Evolutionary conservation across 148 eudicot genomes (phyloP).

Genomic region (Rhododendron simsii): DNA sequence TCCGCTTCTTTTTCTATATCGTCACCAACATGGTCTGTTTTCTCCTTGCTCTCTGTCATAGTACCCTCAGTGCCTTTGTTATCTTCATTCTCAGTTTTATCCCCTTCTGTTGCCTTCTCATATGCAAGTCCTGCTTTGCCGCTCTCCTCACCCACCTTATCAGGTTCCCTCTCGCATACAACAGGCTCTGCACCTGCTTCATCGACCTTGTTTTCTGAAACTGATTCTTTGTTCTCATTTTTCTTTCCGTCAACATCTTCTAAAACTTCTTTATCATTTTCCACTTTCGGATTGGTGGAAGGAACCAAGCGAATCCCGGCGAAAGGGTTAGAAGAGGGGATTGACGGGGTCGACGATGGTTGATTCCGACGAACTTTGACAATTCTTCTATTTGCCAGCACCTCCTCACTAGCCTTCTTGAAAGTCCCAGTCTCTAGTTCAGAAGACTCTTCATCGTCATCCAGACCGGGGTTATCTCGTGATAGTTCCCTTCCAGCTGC

Average conservation of each 20-base stretch:
- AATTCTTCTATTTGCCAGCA: slow-evolving; percentile 68
- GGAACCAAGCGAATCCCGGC: slow-evolving; percentile 73
- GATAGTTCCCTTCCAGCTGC: slow-evolving; percentile 85
- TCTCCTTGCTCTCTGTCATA: slow-evolving; percentile 17
- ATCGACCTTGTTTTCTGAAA: slow-evolving; percentile 26
- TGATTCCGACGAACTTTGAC: slow-evolving; percentile 74
- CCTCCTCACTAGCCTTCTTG: slow-evolving; percentile 83
- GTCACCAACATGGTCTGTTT: slow-evolving; percentile 28
- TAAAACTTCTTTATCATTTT: slow-evolving; percentile 22
- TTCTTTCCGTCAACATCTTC: slow-evolving; percentile 31
- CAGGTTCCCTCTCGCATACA: slow-evolving; percentile 17
- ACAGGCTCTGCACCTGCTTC: slow-evolving; percentile 19
- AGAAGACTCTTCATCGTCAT: slow-evolving; percentile 62
- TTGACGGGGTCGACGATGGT: slow-evolving; percentile 48
- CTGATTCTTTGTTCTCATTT: slow-evolving; percentile 25
- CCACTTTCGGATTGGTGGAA: slow-evolving; percentile 26
- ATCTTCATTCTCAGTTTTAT: slow-evolving; percentile 25
- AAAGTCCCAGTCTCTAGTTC: slow-evolving; percentile 75
- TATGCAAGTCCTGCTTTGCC: slow-evolving; percentile 12
- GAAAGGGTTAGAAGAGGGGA: slow-evolving; percentile 78
- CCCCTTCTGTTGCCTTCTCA: slow-evolving; percentile 25
- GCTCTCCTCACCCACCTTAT: slow-evolving; percentile 21
- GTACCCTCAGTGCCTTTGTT: slow-evolving; percentile 23
- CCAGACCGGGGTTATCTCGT: slow-evolving; percentile 78
- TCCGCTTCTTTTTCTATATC: slow-evolving; percentile 27